phyloP scores from a whole-genome alignment of 2,329 filamentous ascomycete genomes.

The Ophiocordyceps camponoti-saundersi region DNA sequence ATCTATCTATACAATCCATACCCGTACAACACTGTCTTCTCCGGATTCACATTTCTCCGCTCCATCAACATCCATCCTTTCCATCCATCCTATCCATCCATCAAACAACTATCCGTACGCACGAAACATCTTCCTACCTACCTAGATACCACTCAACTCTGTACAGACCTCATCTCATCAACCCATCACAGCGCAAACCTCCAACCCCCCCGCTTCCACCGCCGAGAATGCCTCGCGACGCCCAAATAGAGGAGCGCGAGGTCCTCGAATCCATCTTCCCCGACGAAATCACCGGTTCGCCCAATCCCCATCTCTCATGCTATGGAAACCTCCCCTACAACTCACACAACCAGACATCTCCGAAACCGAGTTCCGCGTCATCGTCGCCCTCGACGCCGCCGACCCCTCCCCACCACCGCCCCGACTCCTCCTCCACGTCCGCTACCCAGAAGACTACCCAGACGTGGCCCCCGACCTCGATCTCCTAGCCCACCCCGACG shows the following conservation, averaged over 20 bases:
- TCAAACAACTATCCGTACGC: no score
- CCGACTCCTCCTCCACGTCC: constrained; percentile 64
- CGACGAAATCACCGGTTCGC: constrained; percentile 77
- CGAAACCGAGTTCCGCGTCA: constrained; percentile 75
- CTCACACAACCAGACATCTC: constrained; percentile 51
- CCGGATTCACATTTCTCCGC: no score
- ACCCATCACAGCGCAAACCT: not conserved
- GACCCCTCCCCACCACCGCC: constrained; percentile 63
- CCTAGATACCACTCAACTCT: not conserved
- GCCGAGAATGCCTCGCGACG: constrained; percentile 50
- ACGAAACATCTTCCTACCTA: no score
- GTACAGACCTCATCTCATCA: not conserved
- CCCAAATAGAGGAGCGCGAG: constrained; percentile 90
- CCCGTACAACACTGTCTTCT: no score
- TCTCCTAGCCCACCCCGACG: constrained; percentile 54
- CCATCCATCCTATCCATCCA: no score
- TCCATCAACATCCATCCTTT: no score
- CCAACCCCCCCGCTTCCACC: not conserved
- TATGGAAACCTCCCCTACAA: not conserved
- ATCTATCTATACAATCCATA: no score
- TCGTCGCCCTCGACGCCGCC: constrained; percentile 64
- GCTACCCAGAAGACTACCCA: constrained; percentile 81
- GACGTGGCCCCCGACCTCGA: constrained; percentile 74
- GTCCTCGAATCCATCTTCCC: constrained; percentile 97
- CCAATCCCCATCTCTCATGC: not conserved